Evolutionary conservation across 1,139 yeast species (phyloP), one percentile per base, ranked within the genome.

Genomic region (Suhomyces coccinellae): DNA sequence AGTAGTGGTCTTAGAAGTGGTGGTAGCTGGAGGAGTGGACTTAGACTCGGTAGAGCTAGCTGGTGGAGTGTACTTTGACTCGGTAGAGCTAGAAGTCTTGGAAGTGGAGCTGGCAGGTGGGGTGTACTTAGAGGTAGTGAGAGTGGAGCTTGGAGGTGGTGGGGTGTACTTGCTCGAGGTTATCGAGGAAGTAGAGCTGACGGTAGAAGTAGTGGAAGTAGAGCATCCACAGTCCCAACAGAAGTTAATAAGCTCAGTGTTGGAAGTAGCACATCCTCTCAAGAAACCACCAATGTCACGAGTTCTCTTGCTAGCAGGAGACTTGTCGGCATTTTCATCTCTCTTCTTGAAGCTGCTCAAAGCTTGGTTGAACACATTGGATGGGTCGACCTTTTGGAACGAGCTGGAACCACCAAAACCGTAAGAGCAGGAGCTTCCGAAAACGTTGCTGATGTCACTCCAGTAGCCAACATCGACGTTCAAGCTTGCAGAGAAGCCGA

Each of bases 151-250:
- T 20, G 24, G 24, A 6, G 24, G 24, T 6, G 24, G 24, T 20
- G 24, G 24, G 8, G 8, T 20, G 24, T 4, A 4, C 24, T 20
- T 20, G 24, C 24, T 20, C 8, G 24, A 20, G 8, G 13, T 13
- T 12, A 13, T 36, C 31, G 14, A 15, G 13, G 22, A 2, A 24
- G 36, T 24, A 12, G 17, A 24, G 14, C 10, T 10, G 14, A 17
- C 20, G 6, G 38, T 35, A 26, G 38, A 27, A 16, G 38, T 26
- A 6, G 38, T 36, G 24, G 38, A 13, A 10, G 31, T 36, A 10
- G 31, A 28, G 52, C 64, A 59, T 42, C 55, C 55, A 52, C 64
- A 59, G 39, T 53, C 54, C 63, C 64, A 61, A 52, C 65, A 60
- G 51, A 51, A 54, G 42, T 55, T 54, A 26, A 53, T 54, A 33